Conservation (phyloP, 2,329 filamentous ascomycete genomes). For the Arthrinium puccinioides region DNA sequence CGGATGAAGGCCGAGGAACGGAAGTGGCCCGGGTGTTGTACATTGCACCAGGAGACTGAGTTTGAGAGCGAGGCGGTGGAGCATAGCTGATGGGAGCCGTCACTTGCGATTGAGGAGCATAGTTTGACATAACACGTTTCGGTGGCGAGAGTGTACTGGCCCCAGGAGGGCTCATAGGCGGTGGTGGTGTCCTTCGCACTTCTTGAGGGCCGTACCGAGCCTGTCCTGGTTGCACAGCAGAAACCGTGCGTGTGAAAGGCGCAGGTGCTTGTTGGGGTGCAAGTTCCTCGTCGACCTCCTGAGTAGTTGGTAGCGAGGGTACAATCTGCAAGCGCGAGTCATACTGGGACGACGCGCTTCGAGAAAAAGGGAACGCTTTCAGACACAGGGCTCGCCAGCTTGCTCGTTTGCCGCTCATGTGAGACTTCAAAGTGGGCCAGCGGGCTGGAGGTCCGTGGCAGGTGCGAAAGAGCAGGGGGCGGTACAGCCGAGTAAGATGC, state of each 20-base stretch:
- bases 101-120: slow-evolving; percentile 34
- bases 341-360: slow-evolving; percentile 44
- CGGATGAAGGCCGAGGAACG: slow-evolving; percentile 47
- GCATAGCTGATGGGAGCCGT: slow-evolving; percentile 32
- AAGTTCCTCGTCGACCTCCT: slow-evolving; percentile 55
- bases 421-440: slow-evolving; percentile 56
- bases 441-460: slow-evolving; percentile 59
- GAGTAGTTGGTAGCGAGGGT: slow-evolving; percentile 52
- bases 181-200: slow-evolving; percentile 42
- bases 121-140: slow-evolving; percentile 45
- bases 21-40: slow-evolving; percentile 35
- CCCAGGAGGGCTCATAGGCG: slow-evolving; percentile 29
- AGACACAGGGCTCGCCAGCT: slow-evolving; percentile 15
- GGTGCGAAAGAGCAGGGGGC: slow-evolving; percentile 45
- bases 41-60: slow-evolving; percentile 50
- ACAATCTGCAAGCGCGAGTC: slow-evolving; percentile 48
- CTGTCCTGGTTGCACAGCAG: slow-evolving; percentile 4
- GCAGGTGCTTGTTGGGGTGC: slow-evolving; percentile 20
- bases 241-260: slow-evolving; percentile 12
- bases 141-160: slow-evolving; percentile 44
- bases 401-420: slow-evolving; percentile 28
- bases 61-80: slow-evolving; percentile 53
- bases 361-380: slow-evolving; percentile 35
- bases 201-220: slow-evolving; percentile 30
- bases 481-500: slow-evolving; percentile 33